Evolutionary conservation across 1,284 basidiomycete species (phyloP).

Genomic region (Sphagnurus paluster): DNA sequence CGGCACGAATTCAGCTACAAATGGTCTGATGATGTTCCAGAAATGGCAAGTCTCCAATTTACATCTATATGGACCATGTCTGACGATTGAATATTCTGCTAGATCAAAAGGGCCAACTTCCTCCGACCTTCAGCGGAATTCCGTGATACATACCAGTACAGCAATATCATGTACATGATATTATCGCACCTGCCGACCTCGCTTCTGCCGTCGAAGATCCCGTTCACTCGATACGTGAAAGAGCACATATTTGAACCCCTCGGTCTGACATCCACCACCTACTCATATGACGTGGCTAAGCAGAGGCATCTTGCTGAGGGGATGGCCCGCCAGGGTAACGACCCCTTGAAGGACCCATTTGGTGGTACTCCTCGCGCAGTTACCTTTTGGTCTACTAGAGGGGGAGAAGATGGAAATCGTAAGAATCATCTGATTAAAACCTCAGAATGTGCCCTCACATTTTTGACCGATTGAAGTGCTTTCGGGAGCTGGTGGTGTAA

Average conservation of each 20-base stretch:
- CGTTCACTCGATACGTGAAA: slow-evolving; percentile 25
- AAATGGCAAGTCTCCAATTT: neutral
- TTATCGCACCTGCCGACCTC: slow-evolving; percentile 20
- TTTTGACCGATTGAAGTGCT: slow-evolving; percentile 6
- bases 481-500: slow-evolving; percentile 28
- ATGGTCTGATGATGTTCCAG: slow-evolving; percentile 14
- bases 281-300: slow-evolving; percentile 24
- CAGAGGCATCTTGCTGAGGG: slow-evolving; percentile 25
- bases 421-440: neutral
- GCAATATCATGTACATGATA: slow-evolving; percentile 30
- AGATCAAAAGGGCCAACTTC: slow-evolving; percentile 4
- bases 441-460: neutral
- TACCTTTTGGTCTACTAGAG: slow-evolving; percentile 18
- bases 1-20: slow-evolving; percentile 22
- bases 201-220: slow-evolving; percentile 4
- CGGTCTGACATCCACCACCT: slow-evolving; percentile 24
- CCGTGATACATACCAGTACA: slow-evolving; percentile 32
- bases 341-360: slow-evolving; percentile 15
- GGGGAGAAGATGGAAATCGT: slow-evolving; percentile 27
- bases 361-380: slow-evolving; percentile 21
- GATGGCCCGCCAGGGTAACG: slow-evolving; percentile 12
- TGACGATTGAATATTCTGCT: too few relatives aligned
- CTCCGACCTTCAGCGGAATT: slow-evolving; percentile 29
- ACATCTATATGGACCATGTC: neutral
- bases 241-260: slow-evolving; percentile 24